phyloP scores from a whole-genome alignment of 2,329 filamentous ascomycete species.

The Chalara sp. region DNA sequence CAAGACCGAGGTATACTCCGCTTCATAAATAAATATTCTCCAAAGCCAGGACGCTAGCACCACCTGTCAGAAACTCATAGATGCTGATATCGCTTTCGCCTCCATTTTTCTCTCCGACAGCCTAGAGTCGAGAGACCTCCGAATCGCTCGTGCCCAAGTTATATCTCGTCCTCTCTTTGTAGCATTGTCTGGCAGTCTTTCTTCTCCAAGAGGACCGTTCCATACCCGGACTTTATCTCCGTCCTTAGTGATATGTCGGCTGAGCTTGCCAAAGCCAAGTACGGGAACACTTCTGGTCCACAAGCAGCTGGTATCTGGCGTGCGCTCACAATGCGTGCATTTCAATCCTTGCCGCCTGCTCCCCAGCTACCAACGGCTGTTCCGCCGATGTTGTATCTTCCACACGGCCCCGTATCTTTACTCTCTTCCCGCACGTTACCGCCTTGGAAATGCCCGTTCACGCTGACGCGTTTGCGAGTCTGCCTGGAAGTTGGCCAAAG shows the following conservation, averaged over 20 bases:
- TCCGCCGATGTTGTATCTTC: not conserved
- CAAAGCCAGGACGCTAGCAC: no score
- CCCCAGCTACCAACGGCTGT: not conserved
- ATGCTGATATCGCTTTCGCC: no score
- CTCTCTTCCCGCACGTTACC: no score
- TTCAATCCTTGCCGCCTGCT: constrained; percentile 14
- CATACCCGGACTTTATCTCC: not conserved
- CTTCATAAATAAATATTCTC: no score
- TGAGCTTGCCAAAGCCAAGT: constrained; percentile 3
- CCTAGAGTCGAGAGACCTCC: no score
- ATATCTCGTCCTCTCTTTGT: constrained; percentile 6
- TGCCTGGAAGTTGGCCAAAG: constrained; percentile 6
- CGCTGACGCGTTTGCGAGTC: no score
- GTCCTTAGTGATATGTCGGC: constrained; percentile 2
- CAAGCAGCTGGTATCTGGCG: constrained; percentile 5
- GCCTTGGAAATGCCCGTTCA: no score
- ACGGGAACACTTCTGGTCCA: not conserved
- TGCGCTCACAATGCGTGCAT: constrained; percentile 6
- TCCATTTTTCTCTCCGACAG: no score
- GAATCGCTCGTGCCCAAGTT: constrained; percentile 6
- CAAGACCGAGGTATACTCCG: no score
- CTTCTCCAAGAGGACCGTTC: constrained; percentile 6
- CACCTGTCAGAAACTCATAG: no score
- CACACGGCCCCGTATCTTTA: constrained; percentile 3
- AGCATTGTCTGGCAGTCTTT: constrained; percentile 12